Conservation (phyloP, 2,329 filamentous ascomycete species). For the Rugonectria rugulosa region DNA sequence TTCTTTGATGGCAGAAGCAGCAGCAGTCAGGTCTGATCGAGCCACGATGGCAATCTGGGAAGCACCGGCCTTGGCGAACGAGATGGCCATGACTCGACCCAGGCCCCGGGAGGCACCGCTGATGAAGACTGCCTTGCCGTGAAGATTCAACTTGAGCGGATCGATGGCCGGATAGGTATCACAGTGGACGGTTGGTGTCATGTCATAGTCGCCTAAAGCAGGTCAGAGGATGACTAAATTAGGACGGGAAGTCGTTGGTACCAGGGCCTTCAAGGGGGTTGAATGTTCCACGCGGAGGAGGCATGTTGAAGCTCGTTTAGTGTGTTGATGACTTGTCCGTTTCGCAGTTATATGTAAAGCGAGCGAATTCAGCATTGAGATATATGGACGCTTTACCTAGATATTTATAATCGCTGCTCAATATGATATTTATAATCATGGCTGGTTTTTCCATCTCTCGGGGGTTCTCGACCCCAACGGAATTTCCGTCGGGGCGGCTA, state of each 20-base stretch:
- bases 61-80: conserved; percentile 62
- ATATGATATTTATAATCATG: too few species aligned
- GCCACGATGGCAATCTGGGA: conserved; percentile 60
- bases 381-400: too few species aligned
- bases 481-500: too few species aligned
- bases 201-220: not conserved
- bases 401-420: too few species aligned
- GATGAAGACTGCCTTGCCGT: conserved; percentile 54
- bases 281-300: not conserved
- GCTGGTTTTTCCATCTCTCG: too few species aligned
- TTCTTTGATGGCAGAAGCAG: conserved; percentile 41
- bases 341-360: too few species aligned
- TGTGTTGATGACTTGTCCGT: too few species aligned
- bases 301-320: not conserved
- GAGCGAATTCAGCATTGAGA: too few species aligned
- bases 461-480: too few species aligned
- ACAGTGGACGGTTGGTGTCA: not conserved
- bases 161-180: conserved; percentile 58
- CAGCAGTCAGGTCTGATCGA: conserved; percentile 51
- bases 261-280: not conserved
- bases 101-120: conserved; percentile 64
- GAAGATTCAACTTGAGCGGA: conserved; percentile 47
- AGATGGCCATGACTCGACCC: conserved; percentile 59
- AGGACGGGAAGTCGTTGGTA: not conserved
- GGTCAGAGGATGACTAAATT: not conserved